These are phyloP conservation scores for Cucurbita maxima DNA, from an alignment of 306 rosid species.

Conservation along the genomic window DNA sequence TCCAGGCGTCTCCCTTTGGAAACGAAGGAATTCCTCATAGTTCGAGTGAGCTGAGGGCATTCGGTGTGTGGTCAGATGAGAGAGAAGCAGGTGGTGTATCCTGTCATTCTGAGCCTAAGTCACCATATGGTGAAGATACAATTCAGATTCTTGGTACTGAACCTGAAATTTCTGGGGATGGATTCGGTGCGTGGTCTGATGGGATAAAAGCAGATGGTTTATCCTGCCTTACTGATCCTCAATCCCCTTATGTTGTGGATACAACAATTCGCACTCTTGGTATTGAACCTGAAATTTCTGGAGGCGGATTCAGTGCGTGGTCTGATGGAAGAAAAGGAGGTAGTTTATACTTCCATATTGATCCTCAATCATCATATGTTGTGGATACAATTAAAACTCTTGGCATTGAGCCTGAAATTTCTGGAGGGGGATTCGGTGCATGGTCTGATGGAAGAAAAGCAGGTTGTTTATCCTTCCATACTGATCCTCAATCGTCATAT, in stretches of 20 bases:
- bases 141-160: not conserved
- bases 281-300: not conserved
- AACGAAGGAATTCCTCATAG: conserved; percentile 10
- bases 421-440: not conserved
- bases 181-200: conserved; percentile 1
- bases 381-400: not conserved
- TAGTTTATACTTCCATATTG: conserved; percentile 6
- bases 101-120: conserved; percentile 6
- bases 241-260: not conserved
- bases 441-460: conserved; percentile 12
- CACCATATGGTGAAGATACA: not conserved
- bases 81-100: conserved; percentile 9
- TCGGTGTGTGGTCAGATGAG: not conserved
- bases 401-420: not conserved
- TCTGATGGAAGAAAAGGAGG: conserved; percentile 14
- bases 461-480: conserved; percentile 7
- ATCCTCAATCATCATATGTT: not conserved
- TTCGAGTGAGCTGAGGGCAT: conserved; percentile 15
- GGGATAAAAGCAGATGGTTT: conserved; percentile 16
- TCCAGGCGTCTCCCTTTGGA: conserved; percentile 20
- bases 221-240: conserved; percentile 5
- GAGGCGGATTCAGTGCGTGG: conserved; percentile 2
- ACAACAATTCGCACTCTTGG: not conserved
- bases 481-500: not conserved
- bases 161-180: not conserved